Percentiles rank a stretch among this genome's conserved stretches.
phyloP scores from a whole-genome alignment of 106 monocot species.

The Allium sativum region DNA sequence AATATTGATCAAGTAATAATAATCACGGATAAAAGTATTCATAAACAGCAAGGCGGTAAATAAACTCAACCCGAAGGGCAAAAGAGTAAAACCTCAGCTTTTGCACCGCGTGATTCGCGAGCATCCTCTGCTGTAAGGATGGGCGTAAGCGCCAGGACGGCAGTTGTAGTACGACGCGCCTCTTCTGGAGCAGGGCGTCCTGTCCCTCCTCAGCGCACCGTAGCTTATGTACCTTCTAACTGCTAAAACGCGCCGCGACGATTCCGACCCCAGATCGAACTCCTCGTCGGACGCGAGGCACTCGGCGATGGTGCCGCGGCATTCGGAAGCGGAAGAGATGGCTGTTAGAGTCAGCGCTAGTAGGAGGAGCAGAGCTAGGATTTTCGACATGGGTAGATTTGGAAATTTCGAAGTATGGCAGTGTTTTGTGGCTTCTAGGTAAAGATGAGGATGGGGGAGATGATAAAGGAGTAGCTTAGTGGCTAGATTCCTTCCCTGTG shows the following conservation, averaged over 20 bases:
- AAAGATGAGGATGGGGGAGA: too few species aligned
- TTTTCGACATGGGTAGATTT: too few species aligned
- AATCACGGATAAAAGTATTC: not conserved
- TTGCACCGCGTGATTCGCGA: slow-evolving; percentile 27
- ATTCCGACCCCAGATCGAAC: slow-evolving; percentile 33
- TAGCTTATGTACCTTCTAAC: slow-evolving; percentile 30
- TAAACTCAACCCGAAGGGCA: not conserved
- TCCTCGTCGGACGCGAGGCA: slow-evolving; percentile 33
- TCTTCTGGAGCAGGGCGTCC: slow-evolving; percentile 23
- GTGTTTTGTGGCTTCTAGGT: too few species aligned
- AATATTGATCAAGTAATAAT: not conserved
- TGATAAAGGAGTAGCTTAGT: too few species aligned
- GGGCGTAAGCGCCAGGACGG: slow-evolving; percentile 35
- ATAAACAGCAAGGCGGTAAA: slow-evolving; percentile 1
- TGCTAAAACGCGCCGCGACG: slow-evolving; percentile 24
- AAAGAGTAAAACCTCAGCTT: not conserved
- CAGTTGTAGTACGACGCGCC: slow-evolving; percentile 52
- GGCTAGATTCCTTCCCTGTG: too few species aligned
- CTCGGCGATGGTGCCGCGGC: slow-evolving; percentile 30
- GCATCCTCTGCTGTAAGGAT: slow-evolving; percentile 36
- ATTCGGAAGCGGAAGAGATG: slow-evolving; percentile 3
- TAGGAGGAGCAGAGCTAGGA: too few species aligned
- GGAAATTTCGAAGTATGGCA: too few species aligned
- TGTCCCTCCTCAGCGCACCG: slow-evolving; percentile 25
- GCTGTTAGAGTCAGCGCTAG: too few species aligned